Conservation (phyloP, 345 rosid genomes). For the Eucalyptus erythrocorys region DNA sequence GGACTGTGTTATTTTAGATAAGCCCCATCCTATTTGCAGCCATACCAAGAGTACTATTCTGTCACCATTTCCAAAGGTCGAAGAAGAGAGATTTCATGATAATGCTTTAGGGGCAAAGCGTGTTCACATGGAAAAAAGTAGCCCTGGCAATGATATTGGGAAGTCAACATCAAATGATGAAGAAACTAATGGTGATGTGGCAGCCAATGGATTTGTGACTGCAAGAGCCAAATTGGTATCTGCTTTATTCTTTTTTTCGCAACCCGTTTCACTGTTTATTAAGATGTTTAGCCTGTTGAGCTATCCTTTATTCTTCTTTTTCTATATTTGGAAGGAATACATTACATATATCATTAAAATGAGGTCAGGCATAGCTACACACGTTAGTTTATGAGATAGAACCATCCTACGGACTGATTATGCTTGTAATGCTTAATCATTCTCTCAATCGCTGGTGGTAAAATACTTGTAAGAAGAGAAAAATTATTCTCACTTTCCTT, state of each 20-base stretch:
- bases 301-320: neutral
- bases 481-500: neutral
- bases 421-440: neutral
- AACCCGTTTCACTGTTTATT: neutral
- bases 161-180: conserved; percentile 26
- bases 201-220: conserved; percentile 68
- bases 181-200: conserved; percentile 28
- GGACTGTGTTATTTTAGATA: conserved; percentile 41
- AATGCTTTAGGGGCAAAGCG: conserved; percentile 46
- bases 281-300: neutral
- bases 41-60: conserved; percentile 10
- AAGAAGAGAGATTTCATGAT: conserved; percentile 36
- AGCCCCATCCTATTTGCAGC: conserved; percentile 2
- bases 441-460: neutral
- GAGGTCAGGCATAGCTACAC: neutral
- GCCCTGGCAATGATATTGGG: conserved; percentile 19
- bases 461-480: neutral
- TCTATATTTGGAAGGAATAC: neutral
- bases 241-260: neutral
- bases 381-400: neutral
- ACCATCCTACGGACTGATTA: neutral
- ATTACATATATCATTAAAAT: neutral
- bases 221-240: conserved; percentile 93
- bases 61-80: conserved; percentile 11
- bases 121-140: conserved; percentile 37